Conservation (phyloP, 108 stramenopile species). For the Cylindrotheca fusiformis region DNA sequence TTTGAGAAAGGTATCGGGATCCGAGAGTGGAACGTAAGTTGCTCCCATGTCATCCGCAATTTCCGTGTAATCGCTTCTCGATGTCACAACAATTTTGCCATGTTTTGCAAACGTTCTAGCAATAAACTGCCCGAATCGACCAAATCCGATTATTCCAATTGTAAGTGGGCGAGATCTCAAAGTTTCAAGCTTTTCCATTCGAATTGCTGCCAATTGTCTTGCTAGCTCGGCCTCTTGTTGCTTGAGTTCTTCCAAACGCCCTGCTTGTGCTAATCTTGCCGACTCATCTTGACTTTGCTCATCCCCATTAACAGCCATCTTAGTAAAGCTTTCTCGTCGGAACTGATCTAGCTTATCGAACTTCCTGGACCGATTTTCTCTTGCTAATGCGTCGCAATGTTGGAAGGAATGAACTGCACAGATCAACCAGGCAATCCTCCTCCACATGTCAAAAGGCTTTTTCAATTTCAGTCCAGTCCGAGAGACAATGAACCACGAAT, state of each 20-base stretch:
- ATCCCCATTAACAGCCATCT: background rate
- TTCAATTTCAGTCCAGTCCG: too few species aligned
- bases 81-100: conserved; percentile 58
- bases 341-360: background rate
- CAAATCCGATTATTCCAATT: conserved; percentile 94
- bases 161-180: conserved; percentile 68
- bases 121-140: conserved; percentile 94
- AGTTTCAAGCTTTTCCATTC: conserved; percentile 58
- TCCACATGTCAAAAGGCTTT: too few species aligned
- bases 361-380: background rate
- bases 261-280: conserved; percentile 17
- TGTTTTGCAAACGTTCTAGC: conserved; percentile 72
- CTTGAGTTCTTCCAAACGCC: conserved; percentile 66
- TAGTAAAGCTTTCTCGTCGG: background rate
- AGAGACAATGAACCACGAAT: too few species aligned
- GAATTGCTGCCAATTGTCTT: conserved; percentile 50
- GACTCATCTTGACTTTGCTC: background rate
- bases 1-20: conserved; percentile 59
- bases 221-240: conserved; percentile 58
- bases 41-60: conserved; percentile 78
- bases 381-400: background rate
- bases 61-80: conserved; percentile 70
- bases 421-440: too few species aligned
- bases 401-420: too few species aligned
- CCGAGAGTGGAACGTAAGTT: conserved; percentile 55